Base-by-base conservation (phyloP, 768 basidiomycete genomes). In the Dioszegia aurantiaca region DNA sequence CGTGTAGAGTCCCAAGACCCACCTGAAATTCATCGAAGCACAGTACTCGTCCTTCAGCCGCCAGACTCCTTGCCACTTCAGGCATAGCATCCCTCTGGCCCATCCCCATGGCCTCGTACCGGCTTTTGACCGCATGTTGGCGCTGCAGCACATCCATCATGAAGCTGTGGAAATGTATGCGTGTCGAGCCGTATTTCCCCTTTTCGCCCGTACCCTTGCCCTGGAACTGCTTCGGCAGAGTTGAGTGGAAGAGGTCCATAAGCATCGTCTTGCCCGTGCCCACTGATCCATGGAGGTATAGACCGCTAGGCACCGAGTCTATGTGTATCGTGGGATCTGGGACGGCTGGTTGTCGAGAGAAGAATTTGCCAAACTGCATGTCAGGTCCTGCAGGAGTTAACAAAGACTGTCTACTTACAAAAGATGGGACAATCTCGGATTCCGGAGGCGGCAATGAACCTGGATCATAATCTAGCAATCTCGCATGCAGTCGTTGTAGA, bases 11-110 rank as follows among this genome's bases (percentile, higher is more conserved):
- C n/a, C n/a, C n/a, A n/a, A 16, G 23, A 58, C 80, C 66, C 73
- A 89, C 91, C 83, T 98, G 94, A 71, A 98, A 98, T 79, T 99
- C 94, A 71, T 99, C 94, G 71, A 99, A 95, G 73, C 94, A 97
- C 41, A 99, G 79, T 0, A 99, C 83, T 59, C 81, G 83, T 8
- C 90, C 88, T 59, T 95, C 86, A 45, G 82, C 82, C 2, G 91
- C 94, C 48, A 97, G 78, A 68, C 91, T 89, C 61, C 88, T 79
- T 6, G 92, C 91, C 10, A 94, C 90, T 21, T 90, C 89, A 24
- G 85, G 79, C 69, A 95, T 88, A 27, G 89, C 86, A 73, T 97
- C 91, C 17, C 88, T 86, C 43, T 85, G 83, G 16, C 82, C 74
- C 61, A 80, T 78, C 1, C 88, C 87, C 79, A 86, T 40, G 24